phyloP scores from a whole-genome alignment of 1,284 basidiomycete species.

The Ceratobasidium sp. region DNA sequence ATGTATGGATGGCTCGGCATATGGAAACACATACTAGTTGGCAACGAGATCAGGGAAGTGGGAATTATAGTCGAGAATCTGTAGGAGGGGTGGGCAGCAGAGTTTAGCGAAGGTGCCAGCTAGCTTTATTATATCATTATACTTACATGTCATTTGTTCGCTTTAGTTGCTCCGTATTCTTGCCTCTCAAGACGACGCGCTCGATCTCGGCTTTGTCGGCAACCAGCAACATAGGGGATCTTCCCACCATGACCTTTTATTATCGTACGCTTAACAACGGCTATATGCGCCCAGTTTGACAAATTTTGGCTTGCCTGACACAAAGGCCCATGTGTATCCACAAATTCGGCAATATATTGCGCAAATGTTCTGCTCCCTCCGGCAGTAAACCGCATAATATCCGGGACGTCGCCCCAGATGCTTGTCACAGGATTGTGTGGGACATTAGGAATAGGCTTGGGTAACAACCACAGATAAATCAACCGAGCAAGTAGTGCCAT shows the following conservation, averaged over 20 bases:
- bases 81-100: too few species aligned
- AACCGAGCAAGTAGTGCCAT: neutral
- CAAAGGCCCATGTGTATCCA: constrained; percentile 15
- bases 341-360: constrained; percentile 1
- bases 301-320: neutral
- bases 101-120: too few species aligned
- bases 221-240: constrained; percentile 10
- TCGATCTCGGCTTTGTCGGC: constrained; percentile 23
- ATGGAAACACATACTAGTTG: constrained; percentile 9
- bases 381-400: neutral
- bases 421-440: constrained; percentile 29
- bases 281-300: neutral
- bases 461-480: constrained; percentile 7
- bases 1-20: neutral
- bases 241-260: neutral
- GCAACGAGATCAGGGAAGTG: constrained; percentile 2
- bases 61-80: constrained; percentile 27
- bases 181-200: neutral
- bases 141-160: constrained; percentile 6
- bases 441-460: constrained; percentile 18
- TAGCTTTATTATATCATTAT: neutral
- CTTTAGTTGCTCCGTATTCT: constrained; percentile 11
- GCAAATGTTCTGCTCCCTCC: constrained; percentile 3
- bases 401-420: constrained; percentile 21
- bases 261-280: neutral